Conservation (phyloP, 805 yeast species). For the Metschnikowia dekortorum region DNA sequence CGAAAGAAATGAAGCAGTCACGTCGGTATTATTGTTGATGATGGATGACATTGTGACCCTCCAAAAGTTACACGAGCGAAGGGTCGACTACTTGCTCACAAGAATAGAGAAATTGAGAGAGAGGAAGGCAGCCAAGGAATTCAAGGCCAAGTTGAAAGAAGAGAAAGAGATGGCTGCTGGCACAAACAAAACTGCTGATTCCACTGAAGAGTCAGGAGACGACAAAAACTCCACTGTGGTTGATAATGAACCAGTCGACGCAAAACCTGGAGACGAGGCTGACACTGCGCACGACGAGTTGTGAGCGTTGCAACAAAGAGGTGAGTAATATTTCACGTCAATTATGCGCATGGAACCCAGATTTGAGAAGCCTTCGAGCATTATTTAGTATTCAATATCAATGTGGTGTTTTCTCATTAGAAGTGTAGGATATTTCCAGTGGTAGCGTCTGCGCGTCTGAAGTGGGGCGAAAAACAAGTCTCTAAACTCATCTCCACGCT, state of each 20-base stretch:
- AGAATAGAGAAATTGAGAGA: conserved; percentile 27
- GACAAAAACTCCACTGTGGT: not conserved
- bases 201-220: conserved; percentile 1
- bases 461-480: not conserved
- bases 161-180: conserved; percentile 17
- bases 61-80: conserved; percentile 26
- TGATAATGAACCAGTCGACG: conserved; percentile 6
- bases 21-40: conserved; percentile 26
- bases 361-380: not conserved
- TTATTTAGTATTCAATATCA: not conserved
- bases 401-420: not conserved
- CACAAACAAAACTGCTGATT: not conserved
- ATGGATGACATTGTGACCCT: conserved; percentile 26
- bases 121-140: conserved; percentile 31
- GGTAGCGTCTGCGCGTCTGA: conserved; percentile 1
- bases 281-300: conserved; percentile 3
- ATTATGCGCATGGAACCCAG: too few relatives aligned
- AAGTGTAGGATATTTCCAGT: not conserved
- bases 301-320: not conserved
- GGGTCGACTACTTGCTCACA: conserved; percentile 23
- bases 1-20: conserved; percentile 22
- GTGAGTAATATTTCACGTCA: not conserved
- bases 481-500: not conserved
- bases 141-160: conserved; percentile 29
- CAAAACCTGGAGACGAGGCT: conserved; percentile 1